Conservation (phyloP, 495 filamentous ascomycete species). For the Aspergillus haitiensis region DNA sequence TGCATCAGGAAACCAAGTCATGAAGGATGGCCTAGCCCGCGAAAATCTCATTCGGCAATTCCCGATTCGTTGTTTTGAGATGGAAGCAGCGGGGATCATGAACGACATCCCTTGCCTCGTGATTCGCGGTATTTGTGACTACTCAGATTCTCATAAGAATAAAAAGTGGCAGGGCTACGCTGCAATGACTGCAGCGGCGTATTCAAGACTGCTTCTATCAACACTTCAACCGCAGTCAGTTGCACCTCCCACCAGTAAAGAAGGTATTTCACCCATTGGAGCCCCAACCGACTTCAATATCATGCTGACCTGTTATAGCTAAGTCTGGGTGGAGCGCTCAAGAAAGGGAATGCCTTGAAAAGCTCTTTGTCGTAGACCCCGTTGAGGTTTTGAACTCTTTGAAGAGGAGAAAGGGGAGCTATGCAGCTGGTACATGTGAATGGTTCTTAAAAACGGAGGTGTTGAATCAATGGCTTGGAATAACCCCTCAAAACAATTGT, state of each 20-base stretch:
- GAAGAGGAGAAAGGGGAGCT: not conserved
- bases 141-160: constrained; percentile 18
- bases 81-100: constrained; percentile 7
- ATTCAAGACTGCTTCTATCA: constrained; percentile 3
- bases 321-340: not conserved
- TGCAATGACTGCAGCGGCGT: constrained; percentile 10
- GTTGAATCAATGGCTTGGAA: not conserved
- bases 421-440: not conserved
- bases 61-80: constrained; percentile 3
- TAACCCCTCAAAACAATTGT: not conserved
- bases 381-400: not conserved
- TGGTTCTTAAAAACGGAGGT: not conserved
- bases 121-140: constrained; percentile 17
- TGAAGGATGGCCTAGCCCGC: not conserved
- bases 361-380: not conserved
- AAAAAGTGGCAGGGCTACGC: constrained; percentile 11
- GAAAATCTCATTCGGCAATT: not conserved
- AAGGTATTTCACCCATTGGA: not conserved
- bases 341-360: not conserved
- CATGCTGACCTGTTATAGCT: too few relatives aligned
- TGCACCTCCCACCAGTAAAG: not conserved
- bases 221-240: not conserved
- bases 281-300: too few relatives aligned
- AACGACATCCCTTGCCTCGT: constrained; percentile 8
- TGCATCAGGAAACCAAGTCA: constrained; percentile 5